Percentiles rank a stretch among this genome's conserved stretches.
phyloP scores from a whole-genome alignment of 805 yeast genomes.

The Wickerhamiella vanderwaltii region DNA sequence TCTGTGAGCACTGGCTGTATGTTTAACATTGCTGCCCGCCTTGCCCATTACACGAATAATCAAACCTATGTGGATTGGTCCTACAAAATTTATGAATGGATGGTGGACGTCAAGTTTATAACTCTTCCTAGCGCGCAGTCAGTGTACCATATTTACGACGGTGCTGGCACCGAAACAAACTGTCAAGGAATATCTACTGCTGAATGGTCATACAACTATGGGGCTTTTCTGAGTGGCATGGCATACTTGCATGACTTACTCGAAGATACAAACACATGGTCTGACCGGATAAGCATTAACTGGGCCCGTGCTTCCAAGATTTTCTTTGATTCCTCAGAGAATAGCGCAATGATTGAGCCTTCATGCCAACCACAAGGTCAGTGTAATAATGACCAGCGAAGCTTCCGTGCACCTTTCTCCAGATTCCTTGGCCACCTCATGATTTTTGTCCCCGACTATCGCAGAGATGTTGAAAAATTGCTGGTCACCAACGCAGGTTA shows the following conservation, averaged over 20 bases:
- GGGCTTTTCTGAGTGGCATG: constrained; percentile 51
- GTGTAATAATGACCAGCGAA: constrained; percentile 59
- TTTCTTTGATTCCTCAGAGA: constrained; percentile 33
- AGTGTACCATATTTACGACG: constrained; percentile 47
- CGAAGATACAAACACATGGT: constrained; percentile 32
- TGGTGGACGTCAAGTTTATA: constrained; percentile 36
- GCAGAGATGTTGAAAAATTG: constrained; percentile 33
- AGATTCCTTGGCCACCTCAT: constrained; percentile 51
- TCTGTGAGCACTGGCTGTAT: constrained; percentile 73
- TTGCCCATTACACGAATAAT: constrained; percentile 67
- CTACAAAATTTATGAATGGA: constrained; percentile 63
- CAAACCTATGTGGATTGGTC: constrained; percentile 60
- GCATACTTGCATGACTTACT: constrained; percentile 8
- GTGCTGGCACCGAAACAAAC: constrained; percentile 38
- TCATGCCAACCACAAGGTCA: constrained; percentile 43
- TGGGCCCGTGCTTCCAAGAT: constrained; percentile 33
- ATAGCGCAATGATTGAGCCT: constrained; percentile 47
- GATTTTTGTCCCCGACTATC: constrained; percentile 43
- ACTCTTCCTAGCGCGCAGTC: constrained; percentile 17
- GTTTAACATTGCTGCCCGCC: constrained; percentile 69
- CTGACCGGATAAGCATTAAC: constrained; percentile 37
- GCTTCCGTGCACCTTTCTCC: constrained; percentile 55
- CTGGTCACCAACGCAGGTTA: constrained; percentile 43
- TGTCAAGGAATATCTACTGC: constrained; percentile 41
- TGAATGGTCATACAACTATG: constrained; percentile 69